Conservation (phyloP, 148 eudicot species). For the Spergularia marina region DNA sequence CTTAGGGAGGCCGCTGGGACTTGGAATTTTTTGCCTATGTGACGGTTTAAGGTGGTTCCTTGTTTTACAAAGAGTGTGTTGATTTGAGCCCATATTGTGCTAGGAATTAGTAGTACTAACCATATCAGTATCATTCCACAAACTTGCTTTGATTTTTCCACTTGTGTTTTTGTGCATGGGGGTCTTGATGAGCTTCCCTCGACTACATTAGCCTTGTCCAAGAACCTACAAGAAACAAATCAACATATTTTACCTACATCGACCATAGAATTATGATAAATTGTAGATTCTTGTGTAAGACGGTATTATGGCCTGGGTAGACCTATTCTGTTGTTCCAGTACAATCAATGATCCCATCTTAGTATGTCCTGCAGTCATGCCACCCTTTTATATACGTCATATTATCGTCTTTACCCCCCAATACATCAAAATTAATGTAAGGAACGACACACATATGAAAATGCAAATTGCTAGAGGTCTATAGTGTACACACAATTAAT, state of each 20-base stretch:
- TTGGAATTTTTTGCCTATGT: conserved; percentile 42
- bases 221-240: conserved; percentile 40
- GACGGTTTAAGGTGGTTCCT: conserved; percentile 77
- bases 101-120: conserved; percentile 68
- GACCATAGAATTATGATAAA: background rate
- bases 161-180: conserved; percentile 76
- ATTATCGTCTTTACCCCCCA: too few relatives aligned
- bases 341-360: too few relatives aligned
- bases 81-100: conserved; percentile 92
- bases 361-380: too few relatives aligned
- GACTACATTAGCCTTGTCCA: conserved; percentile 75
- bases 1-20: conserved; percentile 82
- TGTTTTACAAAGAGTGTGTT: conserved; percentile 86
- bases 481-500: too few relatives aligned
- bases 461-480: too few relatives aligned
- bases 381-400: too few relatives aligned
- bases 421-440: too few relatives aligned
- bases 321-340: too few relatives aligned
- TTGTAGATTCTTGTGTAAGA: too few relatives aligned
- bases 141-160: conserved; percentile 72
- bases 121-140: conserved; percentile 75
- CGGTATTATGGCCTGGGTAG: too few relatives aligned
- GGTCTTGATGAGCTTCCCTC: conserved; percentile 37
- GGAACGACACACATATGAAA: too few relatives aligned
- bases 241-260: background rate